Conservation (phyloP, 2,329 filamentous ascomycete species). For the Domatiomyces catenatus region DNA sequence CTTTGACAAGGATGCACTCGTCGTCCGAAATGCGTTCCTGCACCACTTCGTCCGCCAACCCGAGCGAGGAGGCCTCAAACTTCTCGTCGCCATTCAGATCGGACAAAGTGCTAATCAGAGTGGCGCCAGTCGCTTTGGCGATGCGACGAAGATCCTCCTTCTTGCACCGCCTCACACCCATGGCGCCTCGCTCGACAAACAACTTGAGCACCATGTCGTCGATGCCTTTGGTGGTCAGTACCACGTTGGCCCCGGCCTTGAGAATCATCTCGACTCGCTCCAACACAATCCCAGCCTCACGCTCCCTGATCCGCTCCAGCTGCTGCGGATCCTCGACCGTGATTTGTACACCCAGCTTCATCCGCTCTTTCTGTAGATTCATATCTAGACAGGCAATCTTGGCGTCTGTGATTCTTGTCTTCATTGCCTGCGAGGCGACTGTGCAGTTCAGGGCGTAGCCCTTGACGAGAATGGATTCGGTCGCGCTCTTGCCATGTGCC, state of each 20-base stretch:
- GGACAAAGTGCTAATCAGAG: slow-evolving; percentile 79
- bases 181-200: slow-evolving; percentile 86
- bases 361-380: slow-evolving; percentile 96
- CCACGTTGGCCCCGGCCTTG: slow-evolving; percentile 89
- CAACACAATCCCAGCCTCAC: slow-evolving; percentile 82
- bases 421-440: slow-evolving; percentile 96
- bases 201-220: slow-evolving; percentile 90
- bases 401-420: slow-evolving; percentile 75
- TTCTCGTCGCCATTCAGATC: slow-evolving; percentile 96
- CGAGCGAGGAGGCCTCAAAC: slow-evolving; percentile 80
- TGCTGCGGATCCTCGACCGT: slow-evolving; percentile 95
- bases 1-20: slow-evolving; percentile 93
- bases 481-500: slow-evolving; percentile 83
- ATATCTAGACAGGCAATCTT: slow-evolving; percentile 97
- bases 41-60: slow-evolving; percentile 85
- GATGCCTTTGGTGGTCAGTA: slow-evolving; percentile 95
- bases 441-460: slow-evolving; percentile 98
- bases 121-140: slow-evolving; percentile 88
- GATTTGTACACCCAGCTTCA: slow-evolving; percentile 98
- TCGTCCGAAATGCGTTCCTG: slow-evolving; percentile 98
- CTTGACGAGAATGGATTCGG: slow-evolving; percentile 81
- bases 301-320: slow-evolving; percentile 87
- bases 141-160: slow-evolving; percentile 96
- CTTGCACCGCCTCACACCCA: slow-evolving; percentile 92
- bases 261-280: slow-evolving; percentile 95